These are phyloP conservation scores for Apiospora hydei DNA, from an alignment of 2,329 filamentous ascomycete species.

Conservation along the genomic window DNA sequence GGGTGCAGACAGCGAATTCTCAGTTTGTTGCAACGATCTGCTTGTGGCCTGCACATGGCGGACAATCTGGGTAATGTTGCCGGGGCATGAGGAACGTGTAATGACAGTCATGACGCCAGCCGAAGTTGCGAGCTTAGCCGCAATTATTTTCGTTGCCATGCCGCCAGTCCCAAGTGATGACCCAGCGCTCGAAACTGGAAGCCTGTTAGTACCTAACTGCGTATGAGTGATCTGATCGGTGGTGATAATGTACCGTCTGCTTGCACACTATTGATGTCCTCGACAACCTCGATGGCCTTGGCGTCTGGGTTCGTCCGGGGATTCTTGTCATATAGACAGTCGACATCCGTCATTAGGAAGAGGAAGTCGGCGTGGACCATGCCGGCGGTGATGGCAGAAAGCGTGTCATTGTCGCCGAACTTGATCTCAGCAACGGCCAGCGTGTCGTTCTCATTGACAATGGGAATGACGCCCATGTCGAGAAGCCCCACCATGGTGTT, in stretches of 20 bases:
- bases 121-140: slow-evolving; percentile 88
- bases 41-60: slow-evolving; percentile 75
- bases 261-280: slow-evolving; percentile 82
- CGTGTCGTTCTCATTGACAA: slow-evolving; percentile 99
- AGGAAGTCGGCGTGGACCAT: slow-evolving; percentile 98
- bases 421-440: slow-evolving; percentile 98
- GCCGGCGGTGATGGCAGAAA: slow-evolving; percentile 93
- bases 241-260: slow-evolving; percentile 72
- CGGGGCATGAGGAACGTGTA: slow-evolving; percentile 90
- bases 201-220: not conserved
- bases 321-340: slow-evolving; percentile 97
- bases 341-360: slow-evolving; percentile 98
- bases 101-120: slow-evolving; percentile 97
- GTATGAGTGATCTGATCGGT: not conserved
- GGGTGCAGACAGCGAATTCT: slow-evolving; percentile 48
- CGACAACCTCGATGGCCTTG: slow-evolving; percentile 87
- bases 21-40: slow-evolving; percentile 36
- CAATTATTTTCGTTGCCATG: slow-evolving; percentile 97
- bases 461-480: slow-evolving; percentile 95
- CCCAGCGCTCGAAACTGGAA: slow-evolving; percentile 83
- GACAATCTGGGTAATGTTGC: slow-evolving; percentile 89
- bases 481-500: slow-evolving; percentile 92
- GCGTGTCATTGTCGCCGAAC: slow-evolving; percentile 97
- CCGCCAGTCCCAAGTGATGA: slow-evolving; percentile 91
- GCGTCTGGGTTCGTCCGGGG: slow-evolving; percentile 86